phyloP scores from a whole-genome alignment of 1,284 basidiomycete species.

The Cystobasidiaceae sp. region DNA sequence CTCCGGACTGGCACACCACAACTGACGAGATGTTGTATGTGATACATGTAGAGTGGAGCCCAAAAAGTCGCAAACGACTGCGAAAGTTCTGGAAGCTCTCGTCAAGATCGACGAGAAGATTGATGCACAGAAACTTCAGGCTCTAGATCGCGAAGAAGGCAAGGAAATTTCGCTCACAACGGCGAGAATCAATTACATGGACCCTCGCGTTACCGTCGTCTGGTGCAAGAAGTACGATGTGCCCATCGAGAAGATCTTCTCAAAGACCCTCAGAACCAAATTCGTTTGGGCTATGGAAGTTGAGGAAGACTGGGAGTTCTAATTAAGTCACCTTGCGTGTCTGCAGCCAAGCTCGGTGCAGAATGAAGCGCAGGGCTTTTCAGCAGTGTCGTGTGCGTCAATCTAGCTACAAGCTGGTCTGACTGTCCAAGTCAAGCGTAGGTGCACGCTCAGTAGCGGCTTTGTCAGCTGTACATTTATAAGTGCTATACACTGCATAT shows the following conservation, averaged over 20 bases:
- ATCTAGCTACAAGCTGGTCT: no score
- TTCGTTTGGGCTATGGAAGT: slow-evolving; percentile 32
- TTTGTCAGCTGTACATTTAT: no score
- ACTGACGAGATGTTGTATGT: not conserved
- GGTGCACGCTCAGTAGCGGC: no score
- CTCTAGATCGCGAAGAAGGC: slow-evolving; percentile 81
- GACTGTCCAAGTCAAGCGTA: no score
- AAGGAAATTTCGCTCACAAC: slow-evolving; percentile 90
- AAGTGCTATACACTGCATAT: no score
- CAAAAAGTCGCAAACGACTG: slow-evolving; percentile 37
- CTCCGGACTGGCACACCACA: not conserved
- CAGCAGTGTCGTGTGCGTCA: not conserved
- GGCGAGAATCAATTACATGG: slow-evolving; percentile 62
- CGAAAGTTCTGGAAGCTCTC: slow-evolving; percentile 53
- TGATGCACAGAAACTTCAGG: slow-evolving; percentile 74
- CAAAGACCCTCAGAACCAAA: slow-evolving; percentile 34
- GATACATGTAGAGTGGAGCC: slow-evolving; percentile 31
- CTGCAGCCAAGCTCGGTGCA: not conserved
- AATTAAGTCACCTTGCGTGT: not conserved
- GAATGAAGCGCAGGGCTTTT: no score
- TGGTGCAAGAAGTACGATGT: slow-evolving; percentile 53
- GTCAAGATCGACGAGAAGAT: slow-evolving; percentile 75
- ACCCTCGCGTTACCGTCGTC: slow-evolving; percentile 59
- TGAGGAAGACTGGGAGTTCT: slow-evolving; percentile 24
- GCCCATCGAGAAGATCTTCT: slow-evolving; percentile 33